These are phyloP conservation scores for Lepidium africanum DNA, from an alignment of 345 rosid species.

Conservation along the genomic window DNA sequence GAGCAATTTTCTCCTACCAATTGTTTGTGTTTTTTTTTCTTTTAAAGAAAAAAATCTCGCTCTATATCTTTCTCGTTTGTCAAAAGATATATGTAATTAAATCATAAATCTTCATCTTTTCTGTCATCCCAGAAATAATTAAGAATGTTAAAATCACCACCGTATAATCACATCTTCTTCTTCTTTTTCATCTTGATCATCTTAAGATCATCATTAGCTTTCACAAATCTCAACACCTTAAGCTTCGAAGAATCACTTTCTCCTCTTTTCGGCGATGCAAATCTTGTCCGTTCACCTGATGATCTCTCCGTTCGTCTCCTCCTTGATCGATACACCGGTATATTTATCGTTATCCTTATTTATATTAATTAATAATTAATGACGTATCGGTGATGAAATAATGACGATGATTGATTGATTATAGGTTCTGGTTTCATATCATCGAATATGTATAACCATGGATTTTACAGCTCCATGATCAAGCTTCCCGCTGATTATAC, in stretches of 20 bases:
- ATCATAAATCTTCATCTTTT: not conserved
- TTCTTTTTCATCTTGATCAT: not conserved
- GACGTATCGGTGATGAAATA: not conserved
- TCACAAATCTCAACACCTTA: conserved; percentile 49
- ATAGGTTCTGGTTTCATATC: conserved; percentile 90
- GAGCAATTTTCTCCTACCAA: conserved; percentile 22
- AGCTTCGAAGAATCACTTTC: conserved; percentile 72
- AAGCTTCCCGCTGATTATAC: conserved; percentile 78
- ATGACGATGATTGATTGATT: not conserved
- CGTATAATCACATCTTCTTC: not conserved
- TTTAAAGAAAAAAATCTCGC: not conserved
- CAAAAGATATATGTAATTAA: conserved; percentile 5
- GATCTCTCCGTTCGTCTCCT: conserved; percentile 75
- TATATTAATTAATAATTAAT: too few species aligned
- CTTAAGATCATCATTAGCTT: conserved; percentile 22
- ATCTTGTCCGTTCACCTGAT: conserved; percentile 72
- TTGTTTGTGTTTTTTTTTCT: too few species aligned
- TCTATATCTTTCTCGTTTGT: not conserved
- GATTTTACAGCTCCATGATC: conserved; percentile 81
- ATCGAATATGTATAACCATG: conserved; percentile 70
- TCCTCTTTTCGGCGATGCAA: conserved; percentile 79
- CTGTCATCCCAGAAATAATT: not conserved
- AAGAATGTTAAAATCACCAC: conserved; percentile 1
- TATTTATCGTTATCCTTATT: not conserved
- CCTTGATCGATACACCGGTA: conserved; percentile 78